Evolutionary conservation across 257 asterid species (phyloP).

Genomic region (Lantana camara): DNA sequence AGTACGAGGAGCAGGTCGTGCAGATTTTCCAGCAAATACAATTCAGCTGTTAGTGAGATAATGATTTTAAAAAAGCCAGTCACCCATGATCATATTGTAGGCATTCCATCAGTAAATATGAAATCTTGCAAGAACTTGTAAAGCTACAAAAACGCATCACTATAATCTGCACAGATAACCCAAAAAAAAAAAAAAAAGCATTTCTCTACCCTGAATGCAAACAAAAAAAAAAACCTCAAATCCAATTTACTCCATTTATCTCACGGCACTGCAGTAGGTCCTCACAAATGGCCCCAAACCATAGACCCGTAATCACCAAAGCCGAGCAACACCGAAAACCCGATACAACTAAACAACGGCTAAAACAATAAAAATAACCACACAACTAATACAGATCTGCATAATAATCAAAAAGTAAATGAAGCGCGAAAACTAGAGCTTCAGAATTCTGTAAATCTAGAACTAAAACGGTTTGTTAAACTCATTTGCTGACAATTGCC

Average conservation of each 20-base stretch:
- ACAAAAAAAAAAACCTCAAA: neutral
- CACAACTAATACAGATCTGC: neutral
- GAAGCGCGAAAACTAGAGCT: neutral
- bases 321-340: neutral
- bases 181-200: too few relatives aligned
- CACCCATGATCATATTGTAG: neutral
- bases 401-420: neutral
- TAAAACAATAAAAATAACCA: neutral
- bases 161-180: too few relatives aligned
- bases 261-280: too few relatives aligned
- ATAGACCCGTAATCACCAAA: neutral
- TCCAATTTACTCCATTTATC: neutral
- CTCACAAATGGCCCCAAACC: neutral
- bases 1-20: slow-evolving; percentile 75
- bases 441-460: too few relatives aligned
- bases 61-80: neutral
- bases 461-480: too few relatives aligned
- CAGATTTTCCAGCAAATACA: slow-evolving; percentile 66
- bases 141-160: neutral
- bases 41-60: neutral
- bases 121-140: neutral
- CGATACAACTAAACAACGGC: neutral
- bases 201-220: neutral
- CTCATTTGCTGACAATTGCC: too few relatives aligned
- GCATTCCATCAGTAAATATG: neutral